These are phyloP conservation scores for Calonectria pteridis DNA, from an alignment of 2,329 filamentous ascomycete genomes.

Conservation along the genomic window DNA sequence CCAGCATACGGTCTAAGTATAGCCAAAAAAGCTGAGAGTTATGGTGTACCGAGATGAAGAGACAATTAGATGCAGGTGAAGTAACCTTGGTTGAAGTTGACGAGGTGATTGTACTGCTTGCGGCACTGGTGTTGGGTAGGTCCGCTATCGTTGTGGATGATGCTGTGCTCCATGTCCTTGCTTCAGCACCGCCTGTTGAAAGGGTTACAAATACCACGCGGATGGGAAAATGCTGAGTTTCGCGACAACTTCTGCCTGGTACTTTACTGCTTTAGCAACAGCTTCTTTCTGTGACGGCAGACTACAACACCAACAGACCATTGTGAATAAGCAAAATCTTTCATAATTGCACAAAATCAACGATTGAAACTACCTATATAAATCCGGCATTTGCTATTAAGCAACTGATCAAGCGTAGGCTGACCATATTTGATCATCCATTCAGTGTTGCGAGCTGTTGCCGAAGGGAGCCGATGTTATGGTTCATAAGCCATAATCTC, in stretches of 20 bases:
- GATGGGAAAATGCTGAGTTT: background rate
- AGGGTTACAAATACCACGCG: background rate
- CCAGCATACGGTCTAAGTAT: background rate
- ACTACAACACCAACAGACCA: too few relatives aligned
- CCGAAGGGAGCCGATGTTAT: background rate
- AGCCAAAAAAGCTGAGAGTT: too few relatives aligned
- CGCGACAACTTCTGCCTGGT: background rate
- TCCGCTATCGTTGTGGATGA: background rate
- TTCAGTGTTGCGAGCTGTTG: background rate
- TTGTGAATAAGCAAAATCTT: too few relatives aligned
- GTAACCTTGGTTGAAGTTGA: background rate
- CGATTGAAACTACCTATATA: background rate
- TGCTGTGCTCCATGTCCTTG: background rate
- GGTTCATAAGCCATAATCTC: background rate
- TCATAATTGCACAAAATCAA: background rate
- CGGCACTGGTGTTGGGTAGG: too few relatives aligned
- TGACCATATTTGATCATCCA: background rate
- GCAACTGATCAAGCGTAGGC: background rate
- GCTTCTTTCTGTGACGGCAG: background rate
- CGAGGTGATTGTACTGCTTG: background rate
- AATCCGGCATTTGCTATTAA: background rate
- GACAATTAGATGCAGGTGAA: background rate
- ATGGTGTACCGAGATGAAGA: too few relatives aligned
- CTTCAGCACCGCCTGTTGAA: background rate
- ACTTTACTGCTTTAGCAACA: background rate